Base-by-base conservation (phyloP, 441 rosid genomes). In the Corymbia citriodora region DNA sequence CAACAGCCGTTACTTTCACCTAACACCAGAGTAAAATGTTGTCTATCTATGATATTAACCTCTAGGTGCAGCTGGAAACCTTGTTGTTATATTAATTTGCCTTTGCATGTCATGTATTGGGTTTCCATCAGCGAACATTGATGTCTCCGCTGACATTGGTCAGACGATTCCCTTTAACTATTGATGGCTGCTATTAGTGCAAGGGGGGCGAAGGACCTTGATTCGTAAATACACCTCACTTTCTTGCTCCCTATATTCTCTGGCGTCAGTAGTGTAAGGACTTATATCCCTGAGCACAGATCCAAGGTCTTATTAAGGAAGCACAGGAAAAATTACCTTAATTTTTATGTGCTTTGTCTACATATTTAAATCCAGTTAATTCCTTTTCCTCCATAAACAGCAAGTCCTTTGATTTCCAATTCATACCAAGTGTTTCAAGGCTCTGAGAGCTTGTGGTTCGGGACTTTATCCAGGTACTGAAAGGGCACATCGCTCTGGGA, bases 401-500 rank as follows among this genome's bases (percentile, higher is more conserved):
- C 87, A 52, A 50, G 70, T 50, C 36, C 59, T 63, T 54, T 89
- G 29, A 48, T 31, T 65, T 33, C 72, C 45, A 18, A 49, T 88
- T 87, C 23, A 10, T 87, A 48, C n/a, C n/a, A 36, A 45, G 88
- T 55, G 33, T 89, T 54, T n/a, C 2, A 36, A 36, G 36, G 53
- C 36, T 89, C 55, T 57, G 49, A 61, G 48, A 52, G 31, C 88
- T 59, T 45, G 21, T 40, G 82, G 55, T 74, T n/a, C 68, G 79
- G n/a, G 53, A 54, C 53, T 55, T 85, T 53, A 3, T 92, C 50
- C 92, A 98, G 99, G 99, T 98, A 87, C 94, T 98, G 82, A 98
- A 97, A 94, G 99, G 99, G 91, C 99, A 98, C 91, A 97, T 97
- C 91, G 97, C 95, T 90, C 94, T 97, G 29, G 99, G 96, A 45